Base-by-base conservation (phyloP, 768 basidiomycete species). In the Trametes meyenii region DNA sequence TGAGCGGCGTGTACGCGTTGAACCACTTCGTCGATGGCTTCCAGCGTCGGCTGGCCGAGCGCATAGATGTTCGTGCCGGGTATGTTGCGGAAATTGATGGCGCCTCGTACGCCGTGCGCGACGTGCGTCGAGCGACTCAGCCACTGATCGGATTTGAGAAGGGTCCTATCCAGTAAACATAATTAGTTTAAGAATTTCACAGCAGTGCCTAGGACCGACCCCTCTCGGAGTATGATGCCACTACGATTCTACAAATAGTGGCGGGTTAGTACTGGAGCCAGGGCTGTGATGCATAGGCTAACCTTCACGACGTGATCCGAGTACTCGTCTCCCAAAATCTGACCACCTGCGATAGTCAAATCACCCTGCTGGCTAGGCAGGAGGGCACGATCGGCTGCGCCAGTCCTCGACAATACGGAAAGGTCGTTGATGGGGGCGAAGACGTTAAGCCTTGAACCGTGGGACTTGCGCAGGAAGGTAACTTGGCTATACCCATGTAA, bases 111-210 rank as follows among this genome's bases (percentile, higher is more conserved):
- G 40, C 83, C 87, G 48, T 85, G 74, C 50, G 83, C 79, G 43
- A 89, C 85, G 49, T 79, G 81, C 59, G 85, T 78, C 44, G 87
- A 89, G 71, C 92, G 86, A 23, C 83, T 82, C 12, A 87, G 75
- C 95, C 95, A 98, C 72, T 90, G 90, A 72, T 98, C 95, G 3
- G 94, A 96, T 77, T 98, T 97, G 62, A 96, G 79, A 2, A 96
- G 80, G 1, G 88, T 95, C 55, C 91, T 93, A 24, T 43, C 19
- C 21, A 5, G 50, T 16, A 57, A 3, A 0, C 16, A n/a, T 17
- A 11, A 13, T 56, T 21, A 23, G 38, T 50, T 55, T 23, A 19
- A 35, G 26, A 33, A 43, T 50, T 6, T 40, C 49, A 39, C 23
- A 44, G 5, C 13, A 56, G 45, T 21, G 26, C 39, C 17, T 45